phyloP scores from a whole-genome alignment of 1,284 basidiomycete species.

The Neonothopanus nambi region DNA sequence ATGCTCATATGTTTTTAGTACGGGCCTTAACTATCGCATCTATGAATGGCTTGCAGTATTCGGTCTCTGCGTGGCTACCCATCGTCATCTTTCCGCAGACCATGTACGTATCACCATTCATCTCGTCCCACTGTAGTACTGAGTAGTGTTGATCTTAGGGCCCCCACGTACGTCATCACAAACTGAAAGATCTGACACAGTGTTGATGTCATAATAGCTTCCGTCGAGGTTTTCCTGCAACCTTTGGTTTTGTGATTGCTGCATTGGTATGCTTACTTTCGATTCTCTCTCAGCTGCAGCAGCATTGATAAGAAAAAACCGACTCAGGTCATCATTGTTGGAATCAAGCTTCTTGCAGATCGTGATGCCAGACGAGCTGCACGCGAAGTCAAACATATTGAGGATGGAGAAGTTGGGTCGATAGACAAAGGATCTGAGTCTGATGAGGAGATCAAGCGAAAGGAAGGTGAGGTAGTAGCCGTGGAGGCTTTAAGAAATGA shows the following conservation, averaged over 20 bases:
- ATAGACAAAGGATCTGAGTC: too few relatives aligned
- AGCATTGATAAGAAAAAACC: neutral
- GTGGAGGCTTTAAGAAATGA: too few relatives aligned
- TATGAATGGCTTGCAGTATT: constrained; percentile 26
- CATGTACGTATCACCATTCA: constrained; percentile 3
- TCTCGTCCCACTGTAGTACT: neutral
- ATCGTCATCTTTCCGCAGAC: constrained; percentile 29
- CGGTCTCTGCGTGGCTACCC: constrained; percentile 25
- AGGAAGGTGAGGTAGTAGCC: too few relatives aligned
- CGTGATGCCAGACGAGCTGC: constrained; percentile 14
- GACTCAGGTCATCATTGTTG: constrained; percentile 15
- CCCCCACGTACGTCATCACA: constrained; percentile 12
- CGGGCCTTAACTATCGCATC: constrained; percentile 11
- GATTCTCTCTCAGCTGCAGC: neutral
- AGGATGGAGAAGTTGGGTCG: too few relatives aligned
- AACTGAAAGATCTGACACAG: neutral
- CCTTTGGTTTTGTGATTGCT: constrained; percentile 27
- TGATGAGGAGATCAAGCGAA: too few relatives aligned
- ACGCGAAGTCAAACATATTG: neutral
- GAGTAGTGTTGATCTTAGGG: neutral
- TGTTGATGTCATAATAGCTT: constrained; percentile 6
- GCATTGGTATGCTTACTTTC: constrained; percentile 17
- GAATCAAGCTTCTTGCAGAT: constrained; percentile 25
- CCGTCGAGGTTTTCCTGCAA: constrained; percentile 23
- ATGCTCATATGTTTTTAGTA: neutral